These are phyloP conservation scores for Vigna nakashimae DNA, from an alignment of 306 rosid species.

Conservation along the genomic window DNA sequence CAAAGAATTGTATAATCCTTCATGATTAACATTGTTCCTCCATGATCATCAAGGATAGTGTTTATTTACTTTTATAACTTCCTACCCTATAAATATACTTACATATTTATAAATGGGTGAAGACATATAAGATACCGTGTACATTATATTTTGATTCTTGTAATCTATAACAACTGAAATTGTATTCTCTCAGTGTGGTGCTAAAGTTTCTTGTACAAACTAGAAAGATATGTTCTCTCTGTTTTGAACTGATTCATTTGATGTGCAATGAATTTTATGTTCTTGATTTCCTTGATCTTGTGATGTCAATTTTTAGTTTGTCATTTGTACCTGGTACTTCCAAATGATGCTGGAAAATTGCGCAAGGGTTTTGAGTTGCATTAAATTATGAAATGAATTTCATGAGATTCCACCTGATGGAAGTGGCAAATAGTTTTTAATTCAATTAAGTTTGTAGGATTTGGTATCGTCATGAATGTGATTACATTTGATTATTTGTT, in stretches of 20 bases:
- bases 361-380: constrained; percentile 50
- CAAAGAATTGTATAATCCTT: too few species aligned
- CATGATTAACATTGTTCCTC: too few species aligned
- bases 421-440: constrained; percentile 17
- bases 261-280: neutral
- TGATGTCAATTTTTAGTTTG: neutral
- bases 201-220: too few species aligned
- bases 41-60: too few species aligned
- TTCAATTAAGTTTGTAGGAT: neutral
- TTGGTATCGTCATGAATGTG: constrained; percentile 6
- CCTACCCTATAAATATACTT: too few species aligned
- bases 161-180: too few species aligned
- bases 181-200: too few species aligned
- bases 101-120: too few species aligned
- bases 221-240: neutral
- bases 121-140: too few species aligned
- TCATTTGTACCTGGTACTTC: constrained; percentile 24
- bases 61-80: too few species aligned
- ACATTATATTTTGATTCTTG: too few species aligned
- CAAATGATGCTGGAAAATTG: constrained; percentile 54
- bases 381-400: constrained; percentile 38
- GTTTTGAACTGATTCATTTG: constrained; percentile 16
- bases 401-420: constrained; percentile 48
- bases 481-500: neutral
- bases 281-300: neutral